A percentile compares a stretch with the other conserved stretches of the same genome.
Evolutionary conservation across 805 yeast species (phyloP).

Genomic region (Scheffersomyces coipomensis): DNA sequence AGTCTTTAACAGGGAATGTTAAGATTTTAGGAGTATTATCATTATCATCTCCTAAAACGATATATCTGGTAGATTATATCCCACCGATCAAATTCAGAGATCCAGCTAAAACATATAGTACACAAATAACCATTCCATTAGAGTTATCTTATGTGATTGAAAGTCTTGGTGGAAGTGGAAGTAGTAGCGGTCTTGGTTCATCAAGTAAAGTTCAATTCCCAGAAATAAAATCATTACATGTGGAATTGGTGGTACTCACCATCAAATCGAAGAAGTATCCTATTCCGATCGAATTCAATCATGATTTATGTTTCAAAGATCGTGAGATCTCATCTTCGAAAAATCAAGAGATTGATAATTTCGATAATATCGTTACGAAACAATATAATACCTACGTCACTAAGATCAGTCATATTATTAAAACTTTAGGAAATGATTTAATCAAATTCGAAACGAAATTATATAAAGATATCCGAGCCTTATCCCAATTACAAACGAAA

Average conservation of each 20-base stretch:
- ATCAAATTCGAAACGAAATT: constrained; percentile 34
- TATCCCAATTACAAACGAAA: constrained; percentile 34
- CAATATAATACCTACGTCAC: constrained; percentile 25
- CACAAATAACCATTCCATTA: constrained; percentile 28
- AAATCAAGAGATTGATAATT: constrained; percentile 23
- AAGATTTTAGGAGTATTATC: constrained; percentile 30
- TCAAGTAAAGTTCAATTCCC: constrained; percentile 18
- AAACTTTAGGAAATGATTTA: constrained; percentile 31
- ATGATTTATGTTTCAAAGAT: constrained; percentile 37
- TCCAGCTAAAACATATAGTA: constrained; percentile 7
- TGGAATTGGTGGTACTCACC: constrained; percentile 37
- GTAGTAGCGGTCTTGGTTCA: background rate
- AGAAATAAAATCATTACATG: constrained; percentile 29
- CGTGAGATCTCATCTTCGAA: constrained; percentile 25
- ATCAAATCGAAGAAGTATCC: constrained; percentile 30
- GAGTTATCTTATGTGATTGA: constrained; percentile 19
- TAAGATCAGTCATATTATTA: constrained; percentile 25
- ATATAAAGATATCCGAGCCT: constrained; percentile 32
- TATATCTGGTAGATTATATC: constrained; percentile 25
- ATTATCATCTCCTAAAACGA: constrained; percentile 32
- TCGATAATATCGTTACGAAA: constrained; percentile 31
- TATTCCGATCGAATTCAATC: constrained; percentile 40
- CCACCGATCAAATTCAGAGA: constrained; percentile 30
- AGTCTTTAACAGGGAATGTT: constrained; percentile 29
- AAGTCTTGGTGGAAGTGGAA: background rate